Conservation (phyloP, 306 rosid genomes). For the Inga leiocalycina region DNA sequence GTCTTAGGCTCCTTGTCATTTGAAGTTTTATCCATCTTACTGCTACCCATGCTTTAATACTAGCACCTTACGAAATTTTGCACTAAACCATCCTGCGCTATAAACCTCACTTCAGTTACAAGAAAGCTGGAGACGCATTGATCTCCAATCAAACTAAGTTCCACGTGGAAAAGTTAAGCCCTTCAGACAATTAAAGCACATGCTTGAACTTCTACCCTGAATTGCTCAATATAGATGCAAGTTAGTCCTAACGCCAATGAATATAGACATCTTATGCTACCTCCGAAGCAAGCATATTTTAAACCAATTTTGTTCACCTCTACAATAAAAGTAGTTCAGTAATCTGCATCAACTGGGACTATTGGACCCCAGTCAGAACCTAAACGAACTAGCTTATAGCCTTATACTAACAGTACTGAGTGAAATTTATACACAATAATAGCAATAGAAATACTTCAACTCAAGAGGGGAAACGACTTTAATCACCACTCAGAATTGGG, state of each 20-base stretch:
- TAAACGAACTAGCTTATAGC: conserved; percentile 1
- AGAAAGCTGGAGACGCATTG: conserved; percentile 22
- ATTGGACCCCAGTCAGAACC: conserved; percentile 7
- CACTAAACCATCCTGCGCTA: conserved; percentile 61
- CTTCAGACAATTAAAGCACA: conserved; percentile 22
- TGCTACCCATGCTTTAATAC: conserved; percentile 66
- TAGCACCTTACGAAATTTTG: conserved; percentile 36
- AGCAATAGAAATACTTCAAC: conserved; percentile 18
- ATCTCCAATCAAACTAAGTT: conserved; percentile 16
- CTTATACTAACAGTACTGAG: conserved; percentile 6
- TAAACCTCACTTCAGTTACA: conserved; percentile 39
- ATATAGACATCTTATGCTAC: neutral
- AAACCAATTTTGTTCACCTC: conserved; percentile 15
- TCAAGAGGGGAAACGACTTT: conserved; percentile 19
- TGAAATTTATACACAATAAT: conserved; percentile 23
- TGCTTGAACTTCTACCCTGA: conserved; percentile 19
- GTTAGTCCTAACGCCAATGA: conserved; percentile 19
- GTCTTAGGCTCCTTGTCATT: conserved; percentile 79
- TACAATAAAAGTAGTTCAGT: conserved; percentile 9
- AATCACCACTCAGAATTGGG: conserved; percentile 40
- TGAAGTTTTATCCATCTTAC: conserved; percentile 74
- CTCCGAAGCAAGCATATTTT: conserved; percentile 23
- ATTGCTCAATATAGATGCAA: conserved; percentile 22
- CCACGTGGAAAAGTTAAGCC: conserved; percentile 3
- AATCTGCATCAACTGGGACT: conserved; percentile 15